These are phyloP conservation scores for Globisporangium cylindrosporum DNA, from an alignment of 352 stramenopile species.

Conservation along the genomic window DNA sequence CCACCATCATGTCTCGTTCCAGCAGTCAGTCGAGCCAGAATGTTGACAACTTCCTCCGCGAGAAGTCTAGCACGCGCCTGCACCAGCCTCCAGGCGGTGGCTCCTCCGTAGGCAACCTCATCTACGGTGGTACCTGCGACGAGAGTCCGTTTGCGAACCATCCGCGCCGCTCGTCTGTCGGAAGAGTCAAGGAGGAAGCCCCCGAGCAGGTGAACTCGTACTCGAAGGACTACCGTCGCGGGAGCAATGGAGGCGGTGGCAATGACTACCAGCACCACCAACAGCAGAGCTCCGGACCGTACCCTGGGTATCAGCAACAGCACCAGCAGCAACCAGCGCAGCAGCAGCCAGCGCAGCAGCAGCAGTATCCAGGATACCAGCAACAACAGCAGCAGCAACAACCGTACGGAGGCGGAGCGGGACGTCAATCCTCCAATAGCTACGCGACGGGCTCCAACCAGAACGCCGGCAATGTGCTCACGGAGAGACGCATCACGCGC, in stretches of 20 bases:
- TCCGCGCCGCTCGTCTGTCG: constrained; percentile 36
- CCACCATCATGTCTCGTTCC: constrained; percentile 46
- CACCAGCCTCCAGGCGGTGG: constrained; percentile 66
- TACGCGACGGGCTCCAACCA: constrained; percentile 83
- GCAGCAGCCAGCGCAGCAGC: constrained; percentile 11
- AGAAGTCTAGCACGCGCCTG: constrained; percentile 75
- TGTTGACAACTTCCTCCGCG: constrained; percentile 72
- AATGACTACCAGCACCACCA: constrained; percentile 18
- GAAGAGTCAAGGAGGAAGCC: constrained; percentile 43
- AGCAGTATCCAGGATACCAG: constrained; percentile 14
- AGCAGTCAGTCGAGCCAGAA: constrained; percentile 71
- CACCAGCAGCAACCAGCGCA: constrained; percentile 24
- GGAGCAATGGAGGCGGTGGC: constrained; percentile 12
- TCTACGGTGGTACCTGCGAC: constrained; percentile 59
- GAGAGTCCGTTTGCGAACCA: constrained; percentile 51
- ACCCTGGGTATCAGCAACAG: constrained; percentile 13
- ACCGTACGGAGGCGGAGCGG: constrained; percentile 19
- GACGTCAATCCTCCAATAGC: constrained; percentile 71
- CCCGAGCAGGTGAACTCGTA: constrained; percentile 57
- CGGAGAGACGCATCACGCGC: constrained; percentile 84
- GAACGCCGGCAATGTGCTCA: constrained; percentile 90
- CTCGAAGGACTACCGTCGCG: constrained; percentile 32
- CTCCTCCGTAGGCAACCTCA: constrained; percentile 72
- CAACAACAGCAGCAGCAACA: constrained; percentile 22
- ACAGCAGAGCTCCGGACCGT: constrained; percentile 16